Percentiles rank a stretch among this genome's conserved stretches.
These are phyloP conservation scores for Areca catechu DNA, from an alignment of 176 grass and related monocot genomes.

Conservation along the genomic window DNA sequence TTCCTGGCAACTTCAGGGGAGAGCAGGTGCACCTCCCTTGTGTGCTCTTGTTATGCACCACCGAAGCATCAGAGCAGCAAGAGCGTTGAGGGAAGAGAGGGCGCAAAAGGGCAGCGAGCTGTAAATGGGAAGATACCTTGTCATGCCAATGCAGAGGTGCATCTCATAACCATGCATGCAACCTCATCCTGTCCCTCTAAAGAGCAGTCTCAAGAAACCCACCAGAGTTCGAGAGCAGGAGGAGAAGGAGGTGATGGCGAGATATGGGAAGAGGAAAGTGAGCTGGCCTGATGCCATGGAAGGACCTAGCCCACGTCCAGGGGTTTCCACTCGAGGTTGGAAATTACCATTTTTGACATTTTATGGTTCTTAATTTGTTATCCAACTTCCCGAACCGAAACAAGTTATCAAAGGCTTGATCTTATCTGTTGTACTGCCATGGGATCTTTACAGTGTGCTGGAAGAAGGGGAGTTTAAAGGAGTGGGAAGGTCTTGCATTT, in stretches of 20 bases:
- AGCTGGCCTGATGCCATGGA: constrained; percentile 36
- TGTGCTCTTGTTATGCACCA: constrained; percentile 21
- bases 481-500: constrained; percentile 23
- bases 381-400: neutral
- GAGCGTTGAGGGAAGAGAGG: constrained; percentile 5
- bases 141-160: neutral
- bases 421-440: neutral
- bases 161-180: neutral
- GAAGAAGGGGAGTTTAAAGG: constrained; percentile 19
- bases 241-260: neutral
- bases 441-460: constrained; percentile 5
- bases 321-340: constrained; percentile 29
- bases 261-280: constrained; percentile 27
- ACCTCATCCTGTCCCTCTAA: constrained; percentile 7
- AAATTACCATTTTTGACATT: no score
- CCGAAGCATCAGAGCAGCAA: neutral
- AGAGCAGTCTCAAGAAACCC: constrained; percentile 20
- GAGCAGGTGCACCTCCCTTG: neutral
- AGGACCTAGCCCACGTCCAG: constrained; percentile 32
- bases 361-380: no score
- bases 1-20: constrained; percentile 1
- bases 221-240: neutral
- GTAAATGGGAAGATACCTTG: no score
- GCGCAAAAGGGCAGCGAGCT: neutral
- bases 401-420: neutral